Conservation (phyloP, 2,329 filamentous ascomycete species). For the Malbranchea cinnamomea region DNA sequence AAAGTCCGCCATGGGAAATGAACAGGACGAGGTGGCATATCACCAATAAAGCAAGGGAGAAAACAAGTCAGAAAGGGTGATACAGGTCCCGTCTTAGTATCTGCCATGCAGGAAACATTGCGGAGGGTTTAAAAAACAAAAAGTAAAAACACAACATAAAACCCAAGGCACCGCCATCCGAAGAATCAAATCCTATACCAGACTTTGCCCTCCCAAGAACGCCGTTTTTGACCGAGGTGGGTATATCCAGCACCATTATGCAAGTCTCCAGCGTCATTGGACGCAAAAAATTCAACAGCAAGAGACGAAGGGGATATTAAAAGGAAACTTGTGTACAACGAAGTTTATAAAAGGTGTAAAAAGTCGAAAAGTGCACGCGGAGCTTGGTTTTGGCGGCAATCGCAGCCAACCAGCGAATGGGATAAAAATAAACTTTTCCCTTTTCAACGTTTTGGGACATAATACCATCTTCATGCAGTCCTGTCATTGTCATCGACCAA, state of each 20-base stretch:
- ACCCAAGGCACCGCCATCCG: too few relatives aligned
- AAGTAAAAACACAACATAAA: too few relatives aligned
- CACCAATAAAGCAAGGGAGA: too few relatives aligned
- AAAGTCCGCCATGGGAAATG: too few relatives aligned
- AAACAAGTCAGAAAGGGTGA: too few relatives aligned
- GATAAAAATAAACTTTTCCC: slow-evolving; percentile 4
- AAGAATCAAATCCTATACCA: too few relatives aligned
- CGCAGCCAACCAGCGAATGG: slow-evolving; percentile 1
- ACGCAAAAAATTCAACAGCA: slow-evolving; percentile 21
- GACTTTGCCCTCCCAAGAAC: too few relatives aligned
- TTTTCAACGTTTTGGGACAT: slow-evolving; percentile 1
- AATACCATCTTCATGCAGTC: slow-evolving; percentile 6
- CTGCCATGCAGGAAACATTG: too few relatives aligned
- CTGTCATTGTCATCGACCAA: slow-evolving; percentile 26
- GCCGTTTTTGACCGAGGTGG: slow-evolving; percentile 21
- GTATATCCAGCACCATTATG: slow-evolving; percentile 36
- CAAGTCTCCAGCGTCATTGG: slow-evolving; percentile 20
- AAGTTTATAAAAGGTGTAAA: slow-evolving; percentile 8
- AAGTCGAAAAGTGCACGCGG: slow-evolving; percentile 6
- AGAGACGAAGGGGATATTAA: slow-evolving; percentile 11
- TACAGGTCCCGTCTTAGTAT: too few relatives aligned
- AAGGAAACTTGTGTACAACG: slow-evolving; percentile 13
- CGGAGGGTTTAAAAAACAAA: too few relatives aligned
- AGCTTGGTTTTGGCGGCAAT: slow-evolving; percentile 5
- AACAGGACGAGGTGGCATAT: too few relatives aligned